Evolutionary conservation across 2,329 filamentous ascomycete genomes (phyloP), one percentile per base, ranked within the genome.

Genomic region (Aspergillus aculeatinus): DNA sequence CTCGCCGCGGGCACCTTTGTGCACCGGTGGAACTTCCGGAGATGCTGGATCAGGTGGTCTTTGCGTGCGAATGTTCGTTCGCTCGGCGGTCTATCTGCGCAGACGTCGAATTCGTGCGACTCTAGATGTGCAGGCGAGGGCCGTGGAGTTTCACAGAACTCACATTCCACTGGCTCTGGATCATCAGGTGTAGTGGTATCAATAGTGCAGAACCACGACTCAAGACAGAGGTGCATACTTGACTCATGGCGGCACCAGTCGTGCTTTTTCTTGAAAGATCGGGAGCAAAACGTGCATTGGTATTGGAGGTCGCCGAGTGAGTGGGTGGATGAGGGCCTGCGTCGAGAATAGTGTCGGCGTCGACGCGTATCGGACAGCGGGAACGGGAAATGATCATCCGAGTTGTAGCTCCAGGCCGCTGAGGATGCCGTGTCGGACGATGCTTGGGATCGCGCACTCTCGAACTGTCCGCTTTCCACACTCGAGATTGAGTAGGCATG

Each of bases 11-110:
- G 77, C 2, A 68, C 72, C 70, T 83, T 80, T 27, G 80, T 81
- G 63, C 81, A 84, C 33, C 75, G 75, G 60, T 74, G 85, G 78
- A 79, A 85, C 78, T 67, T 85, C 68, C 82, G 79, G 23, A 85
- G 68, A 68, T 86, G 83, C 64, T 86, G 83, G 62, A 82, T 78
- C 1, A 86, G 71, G 64, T 86, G 82, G 62, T 86, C 83, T 68
- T 85, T 85, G 10, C 83, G 77, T 61, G 80, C 82, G 68, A 86
- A 86, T 0, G 83, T 85, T 9, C 85, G 79, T 49, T 49, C 81
- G 75, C 52, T 75, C 0, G 80, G 70, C 9, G 81, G 78, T 47
- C 83, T 84, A 44, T 79, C 77, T 47, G 81, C 80, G 65, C 83
- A 86, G 16, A 77, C 73, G n/a, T 73, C 68, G 63, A 85, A 82